These are phyloP conservation scores for Uncinocarpus reesii DNA, from an alignment of 2,329 filamentous ascomycete genomes.

Conservation along the genomic window DNA sequence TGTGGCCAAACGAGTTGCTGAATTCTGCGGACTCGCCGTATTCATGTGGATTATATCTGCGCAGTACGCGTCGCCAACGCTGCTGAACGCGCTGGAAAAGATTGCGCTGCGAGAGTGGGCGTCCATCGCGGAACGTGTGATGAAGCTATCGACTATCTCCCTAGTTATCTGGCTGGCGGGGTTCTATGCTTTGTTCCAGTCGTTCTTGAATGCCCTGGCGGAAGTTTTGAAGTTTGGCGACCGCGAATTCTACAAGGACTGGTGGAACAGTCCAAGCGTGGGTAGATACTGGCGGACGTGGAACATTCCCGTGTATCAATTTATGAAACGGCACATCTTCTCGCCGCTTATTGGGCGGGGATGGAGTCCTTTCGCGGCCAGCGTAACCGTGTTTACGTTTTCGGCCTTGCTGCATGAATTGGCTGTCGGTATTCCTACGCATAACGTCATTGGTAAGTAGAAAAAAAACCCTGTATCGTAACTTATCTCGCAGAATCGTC, in stretches of 20 bases:
- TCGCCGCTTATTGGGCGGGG: conserved; percentile 77
- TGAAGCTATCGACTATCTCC: conserved; percentile 93
- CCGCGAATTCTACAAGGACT: conserved; percentile 89
- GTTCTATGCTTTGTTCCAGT: conserved; percentile 95
- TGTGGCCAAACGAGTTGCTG: conserved; percentile 68
- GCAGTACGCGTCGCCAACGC: conserved; percentile 83
- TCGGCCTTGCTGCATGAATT: conserved; percentile 86
- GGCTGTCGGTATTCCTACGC: conserved; percentile 85
- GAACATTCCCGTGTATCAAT: conserved; percentile 96
- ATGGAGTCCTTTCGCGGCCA: conserved; percentile 60
- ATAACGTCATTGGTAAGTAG: conserved; percentile 79
- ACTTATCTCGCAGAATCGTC: not conserved
- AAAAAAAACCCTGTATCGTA: conserved; percentile 1
- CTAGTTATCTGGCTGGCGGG: conserved; percentile 94
- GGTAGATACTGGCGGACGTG: conserved; percentile 89
- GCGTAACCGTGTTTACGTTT: conserved; percentile 73
- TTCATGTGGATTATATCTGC: conserved; percentile 94
- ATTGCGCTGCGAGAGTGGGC: conserved; percentile 69
- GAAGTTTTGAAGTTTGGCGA: conserved; percentile 87
- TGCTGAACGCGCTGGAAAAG: conserved; percentile 81
- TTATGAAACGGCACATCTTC: conserved; percentile 92
- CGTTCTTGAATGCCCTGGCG: conserved; percentile 77
- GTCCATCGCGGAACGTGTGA: conserved; percentile 74
- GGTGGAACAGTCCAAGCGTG: conserved; percentile 89
- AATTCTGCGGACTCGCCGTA: conserved; percentile 65